These are phyloP conservation scores for Chaetomiaceae sp. DNA, from an alignment of 2,329 filamentous ascomycete genomes.

Conservation along the genomic window DNA sequence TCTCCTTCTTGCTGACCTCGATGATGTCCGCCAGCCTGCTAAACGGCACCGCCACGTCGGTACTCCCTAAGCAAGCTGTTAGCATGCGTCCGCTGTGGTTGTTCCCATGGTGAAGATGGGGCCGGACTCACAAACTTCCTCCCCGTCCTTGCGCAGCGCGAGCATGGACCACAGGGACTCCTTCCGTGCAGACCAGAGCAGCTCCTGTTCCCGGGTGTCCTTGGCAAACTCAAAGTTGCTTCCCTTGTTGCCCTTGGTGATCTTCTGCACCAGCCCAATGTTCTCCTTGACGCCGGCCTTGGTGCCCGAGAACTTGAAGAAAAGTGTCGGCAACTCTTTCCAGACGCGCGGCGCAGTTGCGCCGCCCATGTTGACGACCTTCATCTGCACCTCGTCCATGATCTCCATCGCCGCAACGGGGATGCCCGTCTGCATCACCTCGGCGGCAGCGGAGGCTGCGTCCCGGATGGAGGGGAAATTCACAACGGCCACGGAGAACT, in stretches of 20 bases:
- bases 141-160: conserved; percentile 56
- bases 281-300: conserved; percentile 73
- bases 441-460: conserved; percentile 66
- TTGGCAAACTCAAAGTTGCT: conserved; percentile 71
- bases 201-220: conserved; percentile 62
- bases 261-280: conserved; percentile 59
- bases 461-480: conserved; percentile 72
- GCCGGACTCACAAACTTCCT: conserved; percentile 70
- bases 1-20: conserved; percentile 82
- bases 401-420: conserved; percentile 75
- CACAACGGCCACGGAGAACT: conserved; percentile 72
- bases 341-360: conserved; percentile 62
- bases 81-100: background rate
- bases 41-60: conserved; percentile 78
- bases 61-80: conserved; percentile 52
- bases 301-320: conserved; percentile 82
- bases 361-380: conserved; percentile 68
- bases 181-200: conserved; percentile 75
- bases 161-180: conserved; percentile 82
- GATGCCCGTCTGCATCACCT: conserved; percentile 68
- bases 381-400: conserved; percentile 86
- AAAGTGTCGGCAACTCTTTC: conserved; percentile 71
- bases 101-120: no score
- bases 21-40: conserved; percentile 66
- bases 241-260: conserved; percentile 59